Evolutionary conservation across 208 protist genomes (phyloP).

Genomic region (Leishmania tropica): DNA sequence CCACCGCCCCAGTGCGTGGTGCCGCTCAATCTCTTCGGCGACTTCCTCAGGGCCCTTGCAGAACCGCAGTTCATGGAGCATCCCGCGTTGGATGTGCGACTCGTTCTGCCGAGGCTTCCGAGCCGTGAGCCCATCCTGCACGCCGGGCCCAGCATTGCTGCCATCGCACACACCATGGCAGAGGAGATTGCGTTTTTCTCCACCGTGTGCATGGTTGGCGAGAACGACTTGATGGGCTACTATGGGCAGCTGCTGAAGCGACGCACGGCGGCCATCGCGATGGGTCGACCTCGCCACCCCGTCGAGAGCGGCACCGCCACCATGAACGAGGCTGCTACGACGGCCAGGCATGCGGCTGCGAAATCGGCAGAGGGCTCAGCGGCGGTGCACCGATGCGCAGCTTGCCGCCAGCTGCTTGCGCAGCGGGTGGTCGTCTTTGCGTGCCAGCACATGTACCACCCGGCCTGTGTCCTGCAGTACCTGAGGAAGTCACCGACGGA

Average conservation of each 20-base stretch:
- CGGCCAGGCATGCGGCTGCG: background rate
- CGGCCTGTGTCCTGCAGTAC: constrained; percentile 53
- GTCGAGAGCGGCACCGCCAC: background rate
- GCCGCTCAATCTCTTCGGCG: constrained; percentile 58
- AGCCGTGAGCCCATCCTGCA: constrained; percentile 52
- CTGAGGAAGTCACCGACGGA: constrained; percentile 12
- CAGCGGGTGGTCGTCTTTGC: constrained; percentile 54
- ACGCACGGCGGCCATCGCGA: constrained; percentile 39
- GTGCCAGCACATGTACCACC: constrained; percentile 70
- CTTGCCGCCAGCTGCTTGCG: constrained; percentile 17
- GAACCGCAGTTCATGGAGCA: constrained; percentile 51
- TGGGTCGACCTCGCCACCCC: constrained; percentile 21
- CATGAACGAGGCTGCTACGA: background rate
- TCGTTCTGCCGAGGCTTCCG: constrained; percentile 52
- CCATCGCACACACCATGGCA: constrained; percentile 47
- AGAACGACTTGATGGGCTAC: constrained; percentile 45
- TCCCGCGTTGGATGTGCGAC: constrained; percentile 51
- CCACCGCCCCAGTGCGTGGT: constrained; percentile 45
- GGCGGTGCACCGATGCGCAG: constrained; percentile 16
- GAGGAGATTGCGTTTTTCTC: constrained; percentile 44
- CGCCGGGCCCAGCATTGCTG: constrained; percentile 48
- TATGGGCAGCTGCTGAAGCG: constrained; percentile 43
- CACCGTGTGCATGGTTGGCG: constrained; percentile 48
- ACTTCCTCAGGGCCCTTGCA: constrained; percentile 51
- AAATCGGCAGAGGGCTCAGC: background rate